These are phyloP conservation scores for Pythium rhizo-oryzae DNA, from an alignment of 352 stramenopile genomes.

Conservation along the genomic window DNA sequence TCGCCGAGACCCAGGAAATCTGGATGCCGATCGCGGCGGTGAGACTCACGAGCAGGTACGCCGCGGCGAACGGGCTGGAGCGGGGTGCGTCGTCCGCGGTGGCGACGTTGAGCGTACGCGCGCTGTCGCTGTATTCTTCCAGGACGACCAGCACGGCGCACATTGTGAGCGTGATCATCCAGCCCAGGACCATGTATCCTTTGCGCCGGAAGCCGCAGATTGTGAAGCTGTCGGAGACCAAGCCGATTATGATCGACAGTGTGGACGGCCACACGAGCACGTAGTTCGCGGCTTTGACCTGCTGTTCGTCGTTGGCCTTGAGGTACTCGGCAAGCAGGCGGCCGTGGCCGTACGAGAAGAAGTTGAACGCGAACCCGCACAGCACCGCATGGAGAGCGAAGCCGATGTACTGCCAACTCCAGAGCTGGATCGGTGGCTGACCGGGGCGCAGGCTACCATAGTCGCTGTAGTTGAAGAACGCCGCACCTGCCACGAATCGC, in stretches of 20 bases:
- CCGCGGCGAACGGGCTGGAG: neutral
- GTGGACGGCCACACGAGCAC: constrained; percentile 49
- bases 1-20: constrained; percentile 26
- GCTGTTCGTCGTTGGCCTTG: constrained; percentile 6
- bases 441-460: constrained; percentile 30
- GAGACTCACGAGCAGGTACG: constrained; percentile 22
- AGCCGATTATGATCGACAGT: constrained; percentile 75
- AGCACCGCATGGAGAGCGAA: constrained; percentile 15
- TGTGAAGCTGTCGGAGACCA: constrained; percentile 62
- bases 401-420: constrained; percentile 16
- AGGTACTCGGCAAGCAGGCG: constrained; percentile 23
- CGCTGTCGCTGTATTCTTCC: constrained; percentile 16
- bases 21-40: constrained; percentile 20
- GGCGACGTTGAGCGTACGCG: neutral
- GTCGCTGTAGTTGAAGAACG: constrained; percentile 22
- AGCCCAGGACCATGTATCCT: constrained; percentile 76
- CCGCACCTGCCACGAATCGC: constrained; percentile 25
- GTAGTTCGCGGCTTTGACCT: constrained; percentile 26
- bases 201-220: constrained; percentile 70
- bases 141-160: constrained; percentile 13
- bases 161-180: constrained; percentile 19
- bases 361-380: constrained; percentile 20
- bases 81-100: neutral
- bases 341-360: constrained; percentile 25
- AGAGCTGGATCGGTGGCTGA: constrained; percentile 15